Evolutionary conservation across 108 stramenopile species (phyloP).

Genomic region (Nitzschia inconspicua): DNA sequence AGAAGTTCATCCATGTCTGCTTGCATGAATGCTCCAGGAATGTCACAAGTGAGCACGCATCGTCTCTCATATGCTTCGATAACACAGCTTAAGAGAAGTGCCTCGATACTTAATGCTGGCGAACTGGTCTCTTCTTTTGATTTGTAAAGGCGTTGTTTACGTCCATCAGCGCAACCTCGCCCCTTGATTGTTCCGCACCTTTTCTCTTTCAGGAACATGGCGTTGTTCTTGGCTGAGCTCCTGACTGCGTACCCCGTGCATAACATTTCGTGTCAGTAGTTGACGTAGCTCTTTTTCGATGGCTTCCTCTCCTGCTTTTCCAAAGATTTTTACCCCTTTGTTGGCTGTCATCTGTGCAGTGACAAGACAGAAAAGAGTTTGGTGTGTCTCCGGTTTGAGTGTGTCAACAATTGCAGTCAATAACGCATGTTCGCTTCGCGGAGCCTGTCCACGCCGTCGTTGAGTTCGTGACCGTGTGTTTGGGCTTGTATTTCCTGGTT

Average conservation of each 20-base stretch:
- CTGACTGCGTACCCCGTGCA: conserved; percentile 15
- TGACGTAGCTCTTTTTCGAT: conserved; percentile 40
- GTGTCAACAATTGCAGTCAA: no score
- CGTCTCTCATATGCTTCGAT: conserved; percentile 1
- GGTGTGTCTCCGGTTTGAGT: no score
- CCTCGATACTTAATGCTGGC: conserved; percentile 20
- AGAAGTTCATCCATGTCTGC: no score
- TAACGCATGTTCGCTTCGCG: no score
- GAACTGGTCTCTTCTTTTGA: conserved; percentile 29
- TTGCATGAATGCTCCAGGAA: no score
- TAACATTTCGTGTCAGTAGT: conserved; percentile 24
- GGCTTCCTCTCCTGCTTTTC: conserved; percentile 21
- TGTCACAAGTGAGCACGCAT: no score
- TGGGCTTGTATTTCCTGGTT: no score
- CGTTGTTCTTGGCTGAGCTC: conserved; percentile 26
- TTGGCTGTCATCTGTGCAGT: no score
- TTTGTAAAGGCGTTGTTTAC: conserved; percentile 8
- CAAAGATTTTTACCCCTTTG: conserved; percentile 33
- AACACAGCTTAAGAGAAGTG: conserved; percentile 15
- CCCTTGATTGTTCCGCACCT: conserved; percentile 34
- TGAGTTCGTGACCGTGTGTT: no score
- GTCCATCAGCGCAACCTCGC: conserved; percentile 37
- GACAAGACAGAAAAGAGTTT: no score
- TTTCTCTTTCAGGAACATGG: conserved; percentile 46
- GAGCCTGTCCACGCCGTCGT: no score